Base-by-base conservation (phyloP, 345 rosid genomes). In the Populus nigra region DNA sequence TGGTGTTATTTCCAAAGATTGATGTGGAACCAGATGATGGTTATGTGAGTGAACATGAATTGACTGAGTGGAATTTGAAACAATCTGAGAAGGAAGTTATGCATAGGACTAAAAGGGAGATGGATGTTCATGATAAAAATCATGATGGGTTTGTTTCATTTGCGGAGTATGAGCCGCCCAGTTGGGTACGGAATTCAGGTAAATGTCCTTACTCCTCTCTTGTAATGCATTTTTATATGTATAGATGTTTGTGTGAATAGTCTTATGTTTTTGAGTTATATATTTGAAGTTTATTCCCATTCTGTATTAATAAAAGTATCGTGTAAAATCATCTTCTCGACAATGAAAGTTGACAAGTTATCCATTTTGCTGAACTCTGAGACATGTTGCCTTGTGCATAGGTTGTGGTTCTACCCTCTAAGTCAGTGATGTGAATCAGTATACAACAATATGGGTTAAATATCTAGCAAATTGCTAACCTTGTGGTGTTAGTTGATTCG, bases 71-170 rank as follows among this genome's bases (percentile, higher is more conserved):
- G 98, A 89, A 88, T 73, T 69, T 90, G 87, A 91, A 82, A 78
- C 97, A 92, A 81, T 83, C 98, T 67, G 83, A 43, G 73, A 89
- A 76, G 82, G 99, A 96, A 85, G 92, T 88, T 18, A 63, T 90
- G 84, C 94, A 92, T 68, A 88, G 98, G 84, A 86, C 91, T 83
- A 87, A 84, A 78, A 90, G 97, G 83, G 98, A 94, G 70, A 81
- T 96, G 95, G 97, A 92, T 73, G 82, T 88, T 86, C 99, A 94
- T 79, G 98, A 96, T 78, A 91, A 82, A 83, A 96, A 96, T 84
- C 89, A 86, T 72, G 98, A 94, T 83, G 97, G 98, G 4, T 82
- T 87, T 25, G 72, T 93, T 74, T 90, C 99, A 0, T 96, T 87
- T 62, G 80, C 90, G 5, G 97, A 96, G 86, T 96, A 96, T 63